phyloP scores from a whole-genome alignment of 1,284 basidiomycete species.

The Pseudozyma sp. region DNA sequence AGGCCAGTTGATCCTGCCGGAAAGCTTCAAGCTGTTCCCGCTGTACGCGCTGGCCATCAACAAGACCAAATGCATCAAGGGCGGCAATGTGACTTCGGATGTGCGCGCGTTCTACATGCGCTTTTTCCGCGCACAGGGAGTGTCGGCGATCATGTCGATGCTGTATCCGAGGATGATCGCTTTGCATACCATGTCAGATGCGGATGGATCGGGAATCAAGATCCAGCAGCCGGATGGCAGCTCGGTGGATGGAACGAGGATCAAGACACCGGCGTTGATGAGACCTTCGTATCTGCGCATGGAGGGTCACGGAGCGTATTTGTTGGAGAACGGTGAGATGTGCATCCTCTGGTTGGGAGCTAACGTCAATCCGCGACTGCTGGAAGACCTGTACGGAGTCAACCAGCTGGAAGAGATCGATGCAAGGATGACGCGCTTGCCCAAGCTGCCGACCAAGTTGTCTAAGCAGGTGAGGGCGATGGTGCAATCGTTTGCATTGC shows the following conservation, averaged over 20 bases:
- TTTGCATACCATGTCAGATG: conserved; percentile 83
- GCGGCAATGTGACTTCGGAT: conserved; percentile 88
- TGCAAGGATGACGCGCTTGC: conserved; percentile 78
- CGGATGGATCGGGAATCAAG: conserved; percentile 76
- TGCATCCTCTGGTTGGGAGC: conserved; percentile 92
- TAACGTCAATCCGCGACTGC: conserved; percentile 81
- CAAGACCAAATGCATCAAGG: conserved; percentile 91
- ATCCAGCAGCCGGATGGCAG: conserved; percentile 70
- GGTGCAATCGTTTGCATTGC: conserved; percentile 76
- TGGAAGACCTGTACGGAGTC: conserved; percentile 87
- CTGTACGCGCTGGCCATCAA: conserved; percentile 85
- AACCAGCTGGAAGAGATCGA: conserved; percentile 82
- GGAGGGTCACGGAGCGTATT: conserved; percentile 89
- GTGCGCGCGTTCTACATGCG: conserved; percentile 89
- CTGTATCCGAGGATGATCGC: conserved; percentile 91
- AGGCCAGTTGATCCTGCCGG: conserved; percentile 92
- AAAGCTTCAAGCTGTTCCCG: conserved; percentile 89
- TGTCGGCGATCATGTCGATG: conserved; percentile 79
- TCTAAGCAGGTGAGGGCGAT: conserved; percentile 89
- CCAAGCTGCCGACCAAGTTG: conserved; percentile 79
- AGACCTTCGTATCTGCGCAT: conserved; percentile 86
- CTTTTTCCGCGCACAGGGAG: conserved; percentile 78
- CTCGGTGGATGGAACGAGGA: conserved; percentile 71
- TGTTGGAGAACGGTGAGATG: conserved; percentile 92
- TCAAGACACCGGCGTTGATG: conserved; percentile 83